Evolutionary conservation across 202 grass and related monocot genomes (phyloP), one percentile per base, ranked within the genome.

Genomic region (Brachypodium distachyon): DNA sequence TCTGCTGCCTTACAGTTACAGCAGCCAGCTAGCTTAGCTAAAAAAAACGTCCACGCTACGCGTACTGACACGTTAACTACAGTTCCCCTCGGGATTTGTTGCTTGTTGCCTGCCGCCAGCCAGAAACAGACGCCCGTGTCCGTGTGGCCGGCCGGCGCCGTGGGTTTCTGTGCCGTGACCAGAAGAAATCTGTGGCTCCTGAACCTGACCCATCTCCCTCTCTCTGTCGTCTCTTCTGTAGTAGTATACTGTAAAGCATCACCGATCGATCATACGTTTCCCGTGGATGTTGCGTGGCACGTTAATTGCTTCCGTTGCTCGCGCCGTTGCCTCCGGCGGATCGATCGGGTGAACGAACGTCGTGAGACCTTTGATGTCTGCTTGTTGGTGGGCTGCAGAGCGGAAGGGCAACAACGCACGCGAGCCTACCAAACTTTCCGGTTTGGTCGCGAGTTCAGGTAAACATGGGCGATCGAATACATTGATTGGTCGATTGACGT

Each of bases 21-120:
- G 17, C 12, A 7, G 22, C 3, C 25, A 56, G 32, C 63, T 31
- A 10, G 39, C 23, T 18, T 9, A n/a, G n/a, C 63, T 70, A 55
- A n/a, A n/a, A n/a, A n/a, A n/a, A n/a, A 17, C 27, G 49, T 21
- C 48, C 61, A 19, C 19, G n/a, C 28, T 7, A 6, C 7, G 38
- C 22, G n/a, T 12, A 25, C 74, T 83, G 80, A 44, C 85, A 83
- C 12, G 80, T 74, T 60, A 54, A 61, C 51, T 38, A 53, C 62
- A 53, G 53, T 48, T 18, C 46, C 1, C 52, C 76, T 83, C 69
- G 80, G 69, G 61, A 88, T 40, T 79, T 68, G 69, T 78, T 12
- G 48, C 19, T n/a, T n/a, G n/a, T n/a, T n/a, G n/a, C 50, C 70
- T 66, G 58, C 49, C 31, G 38, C 22, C 31, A 11, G 60, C 19